Evolutionary conservation across 495 filamentous ascomycete species (phyloP).

Genomic region (Emericellopsis terricola): DNA sequence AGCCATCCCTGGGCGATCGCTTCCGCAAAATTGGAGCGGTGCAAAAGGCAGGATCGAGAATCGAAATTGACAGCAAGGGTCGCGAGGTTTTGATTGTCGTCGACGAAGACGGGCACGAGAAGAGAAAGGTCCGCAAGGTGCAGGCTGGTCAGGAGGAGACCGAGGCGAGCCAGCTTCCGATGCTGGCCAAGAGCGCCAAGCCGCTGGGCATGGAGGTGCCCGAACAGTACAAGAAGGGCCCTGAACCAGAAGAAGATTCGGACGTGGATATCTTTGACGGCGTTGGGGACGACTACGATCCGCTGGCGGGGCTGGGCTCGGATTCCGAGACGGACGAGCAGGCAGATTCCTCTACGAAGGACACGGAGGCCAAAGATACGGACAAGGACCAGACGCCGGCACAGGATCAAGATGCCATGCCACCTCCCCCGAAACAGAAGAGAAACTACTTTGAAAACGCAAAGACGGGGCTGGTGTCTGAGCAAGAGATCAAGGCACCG

Average conservation of each 20-base stretch:
- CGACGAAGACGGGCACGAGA: slow-evolving; percentile 74
- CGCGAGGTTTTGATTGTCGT: slow-evolving; percentile 72
- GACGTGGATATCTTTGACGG: slow-evolving; percentile 73
- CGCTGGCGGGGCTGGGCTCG: slow-evolving; percentile 48
- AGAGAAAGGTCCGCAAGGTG: slow-evolving; percentile 57
- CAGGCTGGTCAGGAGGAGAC: slow-evolving; percentile 21
- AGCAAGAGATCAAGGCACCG: slow-evolving; percentile 28
- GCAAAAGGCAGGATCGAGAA: slow-evolving; percentile 40
- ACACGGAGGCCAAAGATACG: slow-evolving; percentile 8
- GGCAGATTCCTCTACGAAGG: slow-evolving; percentile 21
- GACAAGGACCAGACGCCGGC: background rate
- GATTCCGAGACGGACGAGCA: slow-evolving; percentile 28
- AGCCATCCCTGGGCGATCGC: slow-evolving; percentile 45
- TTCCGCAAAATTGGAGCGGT: slow-evolving; percentile 68
- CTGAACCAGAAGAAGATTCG: slow-evolving; percentile 36
- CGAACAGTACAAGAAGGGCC: slow-evolving; percentile 29
- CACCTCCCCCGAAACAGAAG: slow-evolving; percentile 20
- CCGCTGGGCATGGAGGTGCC: slow-evolving; percentile 70
- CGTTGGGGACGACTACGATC: slow-evolving; percentile 74
- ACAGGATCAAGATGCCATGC: slow-evolving; percentile 16
- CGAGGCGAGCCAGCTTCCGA: slow-evolving; percentile 29
- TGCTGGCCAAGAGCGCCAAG: slow-evolving; percentile 44
- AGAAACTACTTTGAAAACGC: slow-evolving; percentile 46
- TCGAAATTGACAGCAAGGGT: slow-evolving; percentile 59
- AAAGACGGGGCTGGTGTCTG: slow-evolving; percentile 21